phyloP scores from a whole-genome alignment of 495 filamentous ascomycete species.

The Neurospora sp. region DNA sequence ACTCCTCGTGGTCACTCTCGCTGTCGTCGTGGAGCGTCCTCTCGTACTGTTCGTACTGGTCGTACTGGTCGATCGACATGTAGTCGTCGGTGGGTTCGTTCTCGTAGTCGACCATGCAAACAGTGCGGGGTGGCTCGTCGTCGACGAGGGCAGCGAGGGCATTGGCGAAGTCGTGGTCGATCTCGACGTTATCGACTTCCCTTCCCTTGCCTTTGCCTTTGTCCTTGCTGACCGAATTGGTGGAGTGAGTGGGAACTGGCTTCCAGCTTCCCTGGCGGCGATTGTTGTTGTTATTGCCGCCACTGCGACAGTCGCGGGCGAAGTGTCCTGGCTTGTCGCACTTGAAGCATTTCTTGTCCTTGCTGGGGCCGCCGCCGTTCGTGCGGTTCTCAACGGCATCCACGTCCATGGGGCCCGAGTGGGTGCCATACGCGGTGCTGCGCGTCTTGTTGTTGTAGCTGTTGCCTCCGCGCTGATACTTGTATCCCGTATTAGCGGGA shows the following conservation, averaged over 20 bases:
- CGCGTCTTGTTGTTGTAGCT: neutral
- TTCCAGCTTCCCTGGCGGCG: neutral
- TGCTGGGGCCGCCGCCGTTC: neutral
- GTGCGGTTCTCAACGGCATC: neutral
- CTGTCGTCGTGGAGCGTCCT: no score
- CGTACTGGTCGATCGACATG: no score
- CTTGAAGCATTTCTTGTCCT: neutral
- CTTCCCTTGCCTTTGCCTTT: neutral
- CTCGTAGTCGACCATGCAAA: neutral
- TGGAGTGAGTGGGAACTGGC: neutral
- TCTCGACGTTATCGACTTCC: neutral
- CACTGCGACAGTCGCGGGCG: neutral
- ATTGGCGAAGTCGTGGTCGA: neutral
- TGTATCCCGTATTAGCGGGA: fast-evolving
- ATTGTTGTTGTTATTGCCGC: neutral
- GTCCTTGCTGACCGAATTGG: neutral
- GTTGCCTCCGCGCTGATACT: neutral
- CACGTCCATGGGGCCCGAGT: neutral
- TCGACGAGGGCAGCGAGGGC: neutral
- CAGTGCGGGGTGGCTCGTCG: neutral
- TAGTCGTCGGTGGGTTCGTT: no score
- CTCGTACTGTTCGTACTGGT: no score
- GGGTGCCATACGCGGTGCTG: neutral
- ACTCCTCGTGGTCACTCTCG: no score
- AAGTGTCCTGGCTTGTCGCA: neutral